These are phyloP conservation scores for Heliocybe sulcata DNA, from an alignment of 1,284 basidiomycete genomes.

Conservation along the genomic window DNA sequence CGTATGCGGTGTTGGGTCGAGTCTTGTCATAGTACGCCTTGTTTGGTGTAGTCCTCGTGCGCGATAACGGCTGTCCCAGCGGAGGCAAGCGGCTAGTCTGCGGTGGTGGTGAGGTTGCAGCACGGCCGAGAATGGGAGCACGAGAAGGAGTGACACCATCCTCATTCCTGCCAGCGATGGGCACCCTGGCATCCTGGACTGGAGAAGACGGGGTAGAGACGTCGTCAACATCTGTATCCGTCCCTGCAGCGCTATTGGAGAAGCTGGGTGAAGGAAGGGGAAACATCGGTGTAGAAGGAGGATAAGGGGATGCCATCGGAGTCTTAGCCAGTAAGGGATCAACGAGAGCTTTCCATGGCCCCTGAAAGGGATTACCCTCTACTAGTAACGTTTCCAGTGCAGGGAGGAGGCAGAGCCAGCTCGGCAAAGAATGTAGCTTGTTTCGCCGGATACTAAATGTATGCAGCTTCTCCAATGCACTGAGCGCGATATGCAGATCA, in stretches of 20 bases:
- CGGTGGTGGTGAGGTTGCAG: conserved; percentile 36
- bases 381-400: conserved; percentile 83
- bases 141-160: conserved; percentile 64
- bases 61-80: conserved; percentile 39
- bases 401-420: conserved; percentile 85
- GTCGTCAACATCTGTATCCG: conserved; percentile 51
- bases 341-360: conserved; percentile 85
- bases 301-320: conserved; percentile 55
- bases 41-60: conserved; percentile 69
- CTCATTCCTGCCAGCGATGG: conserved; percentile 42
- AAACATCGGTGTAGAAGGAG: conserved; percentile 57
- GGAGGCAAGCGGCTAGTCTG: conserved; percentile 17
- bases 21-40: conserved; percentile 48
- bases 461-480: conserved; percentile 68
- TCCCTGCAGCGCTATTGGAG: conserved; percentile 26
- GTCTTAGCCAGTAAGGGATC: conserved; percentile 67
- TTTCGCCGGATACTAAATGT: conserved; percentile 87
- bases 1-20: conserved; percentile 18
- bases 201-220: conserved; percentile 34
- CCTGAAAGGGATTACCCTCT: conserved; percentile 91
- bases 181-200: conserved; percentile 12
- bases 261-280: conserved; percentile 40
- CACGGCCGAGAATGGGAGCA: conserved; percentile 42
- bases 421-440: conserved; percentile 82
- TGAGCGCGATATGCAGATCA: conserved; percentile 65